Conservation (phyloP, 1,284 basidiomycete species). For the Golubevia pallescens region DNA sequence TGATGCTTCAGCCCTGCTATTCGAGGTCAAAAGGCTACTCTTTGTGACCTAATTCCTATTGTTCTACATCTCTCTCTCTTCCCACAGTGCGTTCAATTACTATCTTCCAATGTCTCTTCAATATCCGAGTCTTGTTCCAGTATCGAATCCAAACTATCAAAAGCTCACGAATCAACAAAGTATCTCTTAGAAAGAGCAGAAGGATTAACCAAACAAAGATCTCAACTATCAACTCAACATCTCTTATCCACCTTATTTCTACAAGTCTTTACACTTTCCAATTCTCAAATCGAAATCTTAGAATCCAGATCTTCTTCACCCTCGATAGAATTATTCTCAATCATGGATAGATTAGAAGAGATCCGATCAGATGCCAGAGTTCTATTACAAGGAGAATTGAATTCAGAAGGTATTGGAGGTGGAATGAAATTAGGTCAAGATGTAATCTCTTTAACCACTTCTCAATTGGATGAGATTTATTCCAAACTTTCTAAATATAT, state of each 20-base stretch:
- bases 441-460: conserved; percentile 29
- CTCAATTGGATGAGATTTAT: conserved; percentile 41
- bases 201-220: conserved; percentile 15
- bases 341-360: conserved; percentile 46
- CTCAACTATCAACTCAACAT: background rate
- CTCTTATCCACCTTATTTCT: conserved; percentile 31
- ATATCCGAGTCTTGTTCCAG: background rate
- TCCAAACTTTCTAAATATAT: conserved; percentile 46
- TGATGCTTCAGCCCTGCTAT: conserved; percentile 28
- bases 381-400: conserved; percentile 36
- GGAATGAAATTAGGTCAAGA: conserved; percentile 11
- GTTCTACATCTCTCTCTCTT: too few relatives aligned
- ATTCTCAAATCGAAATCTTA: conserved; percentile 23
- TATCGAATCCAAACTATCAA: conserved; percentile 4
- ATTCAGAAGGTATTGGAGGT: conserved; percentile 5
- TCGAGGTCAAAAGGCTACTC: too few relatives aligned
- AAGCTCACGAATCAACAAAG: conserved; percentile 17
- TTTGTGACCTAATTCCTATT: too few relatives aligned
- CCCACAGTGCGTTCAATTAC: too few relatives aligned
- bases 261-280: conserved; percentile 31
- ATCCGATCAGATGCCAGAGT: conserved; percentile 45
- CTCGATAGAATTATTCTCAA: conserved; percentile 24
- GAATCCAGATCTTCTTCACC: conserved; percentile 24
- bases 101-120: too few relatives aligned
- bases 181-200: conserved; percentile 6